Evolutionary conservation across 2,329 filamentous ascomycete genomes (phyloP).

Genomic region (Elsinoe necatrix): DNA sequence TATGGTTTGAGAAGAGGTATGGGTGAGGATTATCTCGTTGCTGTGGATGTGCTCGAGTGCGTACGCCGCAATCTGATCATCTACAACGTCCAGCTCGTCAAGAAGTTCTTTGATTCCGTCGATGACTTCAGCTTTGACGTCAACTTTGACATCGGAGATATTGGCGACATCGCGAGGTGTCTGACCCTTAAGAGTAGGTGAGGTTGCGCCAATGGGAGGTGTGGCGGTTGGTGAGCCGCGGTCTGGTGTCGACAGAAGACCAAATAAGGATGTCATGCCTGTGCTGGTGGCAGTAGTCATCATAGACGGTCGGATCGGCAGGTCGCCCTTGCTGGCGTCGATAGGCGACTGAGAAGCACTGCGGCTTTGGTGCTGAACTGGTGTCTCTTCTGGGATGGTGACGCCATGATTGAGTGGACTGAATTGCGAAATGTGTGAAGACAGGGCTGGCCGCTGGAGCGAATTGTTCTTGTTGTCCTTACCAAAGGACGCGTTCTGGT

Average conservation of each 20-base stretch:
- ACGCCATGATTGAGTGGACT: conserved; percentile 39
- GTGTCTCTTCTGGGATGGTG: conserved; percentile 23
- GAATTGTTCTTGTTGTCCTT: conserved; percentile 28
- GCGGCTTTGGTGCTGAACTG: conserved; percentile 9
- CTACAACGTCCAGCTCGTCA: conserved; percentile 86
- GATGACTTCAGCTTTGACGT: conserved; percentile 82
- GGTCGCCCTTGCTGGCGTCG: not conserved
- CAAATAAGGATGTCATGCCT: conserved; percentile 34
- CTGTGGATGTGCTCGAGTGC: conserved; percentile 89
- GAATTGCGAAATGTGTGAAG: conserved; percentile 39
- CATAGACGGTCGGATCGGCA: conserved; percentile 8
- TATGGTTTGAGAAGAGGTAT: conserved; percentile 77
- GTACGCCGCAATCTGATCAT: conserved; percentile 83
- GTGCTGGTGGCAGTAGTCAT: conserved; percentile 40
- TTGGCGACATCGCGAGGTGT: conserved; percentile 30
- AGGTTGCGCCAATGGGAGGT: conserved; percentile 38
- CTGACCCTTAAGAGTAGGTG: conserved; percentile 43
- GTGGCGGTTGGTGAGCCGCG: conserved; percentile 39
- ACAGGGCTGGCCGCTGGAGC: conserved; percentile 30
- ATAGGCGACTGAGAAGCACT: not conserved
- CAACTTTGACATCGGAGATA: conserved; percentile 38
- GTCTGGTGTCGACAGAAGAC: conserved; percentile 48
- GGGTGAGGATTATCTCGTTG: conserved; percentile 83
- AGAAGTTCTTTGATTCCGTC: conserved; percentile 93
- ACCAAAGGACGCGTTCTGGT: conserved; percentile 28